These are phyloP conservation scores for Hippophae rhamnoides DNA, from an alignment of 306 rosid species.

Conservation along the genomic window DNA sequence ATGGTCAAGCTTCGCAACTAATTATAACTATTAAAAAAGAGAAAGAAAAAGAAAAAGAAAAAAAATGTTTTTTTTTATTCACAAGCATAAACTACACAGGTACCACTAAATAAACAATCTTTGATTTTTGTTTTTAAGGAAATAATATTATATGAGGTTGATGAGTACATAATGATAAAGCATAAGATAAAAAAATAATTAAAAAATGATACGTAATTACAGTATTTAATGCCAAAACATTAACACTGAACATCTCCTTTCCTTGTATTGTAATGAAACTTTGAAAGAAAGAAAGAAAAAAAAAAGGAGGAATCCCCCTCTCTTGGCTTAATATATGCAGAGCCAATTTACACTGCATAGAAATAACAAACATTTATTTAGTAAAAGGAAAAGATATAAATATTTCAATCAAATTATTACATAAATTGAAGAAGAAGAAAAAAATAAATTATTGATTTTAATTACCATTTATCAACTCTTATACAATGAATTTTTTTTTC, in stretches of 20 bases:
- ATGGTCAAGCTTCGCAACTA: background rate
- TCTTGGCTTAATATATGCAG: constrained; percentile 26
- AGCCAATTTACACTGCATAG: constrained; percentile 47
- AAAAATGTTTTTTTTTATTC: constrained; percentile 25
- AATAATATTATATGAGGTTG: background rate
- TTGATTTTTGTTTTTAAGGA: background rate
- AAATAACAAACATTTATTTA: constrained; percentile 17
- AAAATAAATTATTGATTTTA: constrained; percentile 8
- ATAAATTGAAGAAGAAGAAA: constrained; percentile 6
- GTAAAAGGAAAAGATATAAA: constrained; percentile 6
- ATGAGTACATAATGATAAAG: constrained; percentile 42
- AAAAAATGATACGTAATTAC: constrained; percentile 54
- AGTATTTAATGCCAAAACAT: constrained; percentile 51
- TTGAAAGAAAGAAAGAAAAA: constrained; percentile 18
- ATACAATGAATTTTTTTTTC: constrained; percentile 36
- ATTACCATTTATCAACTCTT: constrained; percentile 56
- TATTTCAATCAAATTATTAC: constrained; percentile 2
- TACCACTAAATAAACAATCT: constrained; percentile 4
- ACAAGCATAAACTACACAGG: constrained; percentile 19
- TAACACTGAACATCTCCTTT: constrained; percentile 1
- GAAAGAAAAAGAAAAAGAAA: no score
- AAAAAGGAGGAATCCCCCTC: constrained; percentile 37
- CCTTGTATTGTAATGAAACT: constrained; percentile 16
- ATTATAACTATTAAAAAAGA: background rate
- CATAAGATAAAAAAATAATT: constrained; percentile 27